phyloP scores from a whole-genome alignment of 371 early-diverging fungal genomes.

The Circinella umbellata region DNA sequence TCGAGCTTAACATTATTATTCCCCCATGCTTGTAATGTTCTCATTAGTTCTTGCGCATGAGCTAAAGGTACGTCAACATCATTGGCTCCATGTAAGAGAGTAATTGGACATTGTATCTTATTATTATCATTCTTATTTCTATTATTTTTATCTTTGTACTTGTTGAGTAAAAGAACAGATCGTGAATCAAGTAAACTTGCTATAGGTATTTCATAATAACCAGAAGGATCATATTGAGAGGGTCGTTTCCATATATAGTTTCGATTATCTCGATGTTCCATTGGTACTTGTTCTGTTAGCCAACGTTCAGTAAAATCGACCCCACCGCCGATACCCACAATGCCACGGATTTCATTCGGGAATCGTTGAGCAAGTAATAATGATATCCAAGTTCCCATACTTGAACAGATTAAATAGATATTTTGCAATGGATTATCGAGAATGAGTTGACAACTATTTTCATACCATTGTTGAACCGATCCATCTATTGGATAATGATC shows the following conservation, averaged over 20 bases:
- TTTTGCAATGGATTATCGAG: not conserved
- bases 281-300: slow-evolving; percentile 33
- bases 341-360: slow-evolving; percentile 16
- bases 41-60: slow-evolving; percentile 8
- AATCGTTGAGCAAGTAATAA: slow-evolving; percentile 24
- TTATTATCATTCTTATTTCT: not conserved
- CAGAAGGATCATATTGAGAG: slow-evolving; percentile 32
- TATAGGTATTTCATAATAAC: slow-evolving; percentile 43
- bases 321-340: slow-evolving; percentile 45
- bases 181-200: slow-evolving; percentile 34
- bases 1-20: slow-evolving; percentile 6
- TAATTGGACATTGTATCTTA: slow-evolving; percentile 19
- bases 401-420: slow-evolving; percentile 28
- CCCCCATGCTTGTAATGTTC: not conserved
- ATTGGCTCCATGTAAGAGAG: slow-evolving; percentile 37
- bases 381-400: slow-evolving; percentile 51
- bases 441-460: slow-evolving; percentile 25
- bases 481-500: slow-evolving; percentile 27
- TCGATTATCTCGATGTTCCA: slow-evolving; percentile 10
- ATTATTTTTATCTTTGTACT: slow-evolving; percentile 7
- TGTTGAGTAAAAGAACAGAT: slow-evolving; percentile 18
- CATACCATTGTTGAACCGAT: slow-evolving; percentile 34
- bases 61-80: slow-evolving; percentile 33
- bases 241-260: slow-evolving; percentile 37
- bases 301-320: slow-evolving; percentile 46